Evolutionary conservation across 116 monocot species (phyloP).

Genomic region (Thalassia testudinum): DNA sequence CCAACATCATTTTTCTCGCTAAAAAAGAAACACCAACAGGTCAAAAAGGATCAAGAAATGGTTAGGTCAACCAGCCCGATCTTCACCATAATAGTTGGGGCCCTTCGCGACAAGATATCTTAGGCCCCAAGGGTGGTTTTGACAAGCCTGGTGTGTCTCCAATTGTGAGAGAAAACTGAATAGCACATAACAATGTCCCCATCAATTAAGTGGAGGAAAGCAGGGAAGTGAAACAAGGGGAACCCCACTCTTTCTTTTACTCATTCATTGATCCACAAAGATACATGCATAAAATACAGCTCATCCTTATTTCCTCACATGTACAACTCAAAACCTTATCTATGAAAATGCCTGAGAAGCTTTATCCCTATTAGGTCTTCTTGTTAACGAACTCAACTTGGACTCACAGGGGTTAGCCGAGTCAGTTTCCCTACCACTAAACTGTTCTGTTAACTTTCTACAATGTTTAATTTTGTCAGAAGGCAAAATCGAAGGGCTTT

Average conservation of each 20-base stretch:
- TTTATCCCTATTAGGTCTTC: background rate
- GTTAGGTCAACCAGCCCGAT: too few species aligned
- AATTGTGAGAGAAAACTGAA: too few species aligned
- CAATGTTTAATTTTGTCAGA: conserved; percentile 21
- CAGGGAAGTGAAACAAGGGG: too few species aligned
- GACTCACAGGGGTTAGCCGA: conserved; percentile 7
- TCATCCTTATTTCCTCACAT: background rate
- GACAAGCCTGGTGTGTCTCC: too few species aligned
- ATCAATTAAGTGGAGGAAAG: too few species aligned
- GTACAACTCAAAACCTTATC: background rate
- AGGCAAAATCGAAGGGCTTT: conserved; percentile 30
- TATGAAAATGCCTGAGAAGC: conserved; percentile 1
- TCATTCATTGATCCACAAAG: conserved; percentile 1
- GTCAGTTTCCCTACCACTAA: conserved; percentile 17
- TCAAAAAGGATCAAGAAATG: too few species aligned
- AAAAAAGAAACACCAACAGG: too few species aligned
- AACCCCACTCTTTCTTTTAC: background rate
- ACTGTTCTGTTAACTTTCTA: conserved; percentile 29
- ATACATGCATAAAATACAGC: background rate
- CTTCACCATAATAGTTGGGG: too few species aligned
- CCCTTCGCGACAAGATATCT: too few species aligned
- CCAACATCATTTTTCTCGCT: too few species aligned
- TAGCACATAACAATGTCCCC: too few species aligned
- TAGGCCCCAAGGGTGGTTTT: too few species aligned
- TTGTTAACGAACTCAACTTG: background rate